A percentile compares a stretch with the other conserved stretches of the same genome.
phyloP scores from a whole-genome alignment of 164 flowering plant genomes.

The Stephania cephalantha region DNA sequence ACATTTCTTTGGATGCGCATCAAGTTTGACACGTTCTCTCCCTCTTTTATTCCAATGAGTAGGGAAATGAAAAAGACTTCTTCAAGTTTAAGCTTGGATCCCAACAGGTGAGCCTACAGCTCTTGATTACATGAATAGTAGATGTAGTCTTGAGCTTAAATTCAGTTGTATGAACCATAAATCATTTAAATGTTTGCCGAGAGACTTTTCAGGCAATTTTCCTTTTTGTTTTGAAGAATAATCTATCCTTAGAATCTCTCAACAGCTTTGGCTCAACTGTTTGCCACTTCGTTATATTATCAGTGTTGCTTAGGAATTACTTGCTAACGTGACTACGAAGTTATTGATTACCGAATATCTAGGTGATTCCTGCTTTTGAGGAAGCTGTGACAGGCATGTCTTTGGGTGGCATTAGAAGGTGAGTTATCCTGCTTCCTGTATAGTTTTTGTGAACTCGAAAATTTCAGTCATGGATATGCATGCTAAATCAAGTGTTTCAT shows the following conservation, averaged over 20 bases:
- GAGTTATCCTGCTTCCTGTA: constrained; percentile 12
- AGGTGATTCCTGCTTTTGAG: constrained; percentile 98
- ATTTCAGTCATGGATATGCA: neutral
- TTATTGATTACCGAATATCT: constrained; percentile 6
- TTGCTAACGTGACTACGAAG: neutral
- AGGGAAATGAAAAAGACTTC: constrained; percentile 89
- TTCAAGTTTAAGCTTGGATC: constrained; percentile 82
- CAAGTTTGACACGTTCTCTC: neutral
- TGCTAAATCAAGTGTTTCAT: neutral
- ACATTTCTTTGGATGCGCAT: neutral
- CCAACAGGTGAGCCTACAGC: constrained; percentile 45
- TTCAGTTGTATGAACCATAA: neutral
- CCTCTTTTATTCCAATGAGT: constrained; percentile 8
- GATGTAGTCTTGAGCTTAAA: neutral
- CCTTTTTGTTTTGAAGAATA: neutral
- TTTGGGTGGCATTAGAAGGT: constrained; percentile 89
- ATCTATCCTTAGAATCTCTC: neutral
- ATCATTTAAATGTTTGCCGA: neutral
- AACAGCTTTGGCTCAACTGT: neutral
- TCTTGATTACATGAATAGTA: neutral
- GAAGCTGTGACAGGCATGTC: constrained; percentile 88
- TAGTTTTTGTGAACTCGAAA: neutral
- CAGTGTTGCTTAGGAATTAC: neutral
- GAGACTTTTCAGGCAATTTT: neutral
- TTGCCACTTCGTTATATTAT: neutral